Percentiles rank a stretch among this genome's conserved stretches.
Evolutionary conservation across 345 rosid species (phyloP).

Genomic region (Nephelium lappaceum): DNA sequence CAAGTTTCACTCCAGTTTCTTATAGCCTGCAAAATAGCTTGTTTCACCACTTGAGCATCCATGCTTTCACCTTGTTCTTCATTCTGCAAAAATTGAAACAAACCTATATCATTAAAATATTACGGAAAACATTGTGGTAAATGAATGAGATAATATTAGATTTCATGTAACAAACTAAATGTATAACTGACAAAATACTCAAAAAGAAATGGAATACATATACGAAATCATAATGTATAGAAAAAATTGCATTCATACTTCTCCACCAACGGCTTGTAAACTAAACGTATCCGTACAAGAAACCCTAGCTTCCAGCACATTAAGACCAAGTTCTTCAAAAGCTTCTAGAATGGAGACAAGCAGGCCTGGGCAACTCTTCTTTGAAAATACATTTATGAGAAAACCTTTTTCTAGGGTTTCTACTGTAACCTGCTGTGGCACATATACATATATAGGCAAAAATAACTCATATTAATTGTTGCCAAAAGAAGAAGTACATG

Average conservation of each 20-base stretch:
- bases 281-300: constrained; percentile 76
- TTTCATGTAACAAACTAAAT: not conserved
- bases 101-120: too few species aligned
- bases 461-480: not conserved
- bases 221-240: not conserved
- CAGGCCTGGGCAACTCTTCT: constrained; percentile 70
- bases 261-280: constrained; percentile 75
- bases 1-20: constrained; percentile 55
- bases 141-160: not conserved
- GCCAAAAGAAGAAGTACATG: not conserved
- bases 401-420: constrained; percentile 85
- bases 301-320: constrained; percentile 91
- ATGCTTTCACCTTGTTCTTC: constrained; percentile 57
- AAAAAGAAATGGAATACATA: too few species aligned
- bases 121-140: too few species aligned
- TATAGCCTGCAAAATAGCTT: constrained; percentile 68
- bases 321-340: constrained; percentile 79
- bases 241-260: constrained; percentile 43
- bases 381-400: constrained; percentile 60
- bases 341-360: constrained; percentile 81
- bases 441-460: not conserved
- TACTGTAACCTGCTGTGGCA: constrained; percentile 62
- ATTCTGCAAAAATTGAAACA: constrained; percentile 42
- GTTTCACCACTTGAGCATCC: constrained; percentile 73
- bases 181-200: not conserved